A percentile compares a stretch with the other conserved stretches of the same genome.
Evolutionary conservation across 2,329 filamentous ascomycete genomes (phyloP).

Genomic region (Tolypocladium amazonense): DNA sequence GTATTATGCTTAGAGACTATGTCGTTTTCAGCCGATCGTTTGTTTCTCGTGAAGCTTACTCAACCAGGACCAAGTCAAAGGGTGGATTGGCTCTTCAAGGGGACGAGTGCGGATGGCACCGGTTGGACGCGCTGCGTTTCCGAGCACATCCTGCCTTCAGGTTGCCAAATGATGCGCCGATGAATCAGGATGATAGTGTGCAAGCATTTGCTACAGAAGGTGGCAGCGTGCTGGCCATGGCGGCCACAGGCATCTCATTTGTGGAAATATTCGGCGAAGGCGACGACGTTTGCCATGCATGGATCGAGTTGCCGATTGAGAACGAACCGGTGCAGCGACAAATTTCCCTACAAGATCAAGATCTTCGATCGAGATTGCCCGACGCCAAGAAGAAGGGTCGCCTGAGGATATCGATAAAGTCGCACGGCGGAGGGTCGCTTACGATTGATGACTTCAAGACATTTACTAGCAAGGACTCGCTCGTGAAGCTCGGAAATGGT

Average conservation of each 20-base stretch:
- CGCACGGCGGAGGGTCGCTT: slow-evolving; percentile 61
- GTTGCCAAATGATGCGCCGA: slow-evolving; percentile 61
- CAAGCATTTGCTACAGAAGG: slow-evolving; percentile 80
- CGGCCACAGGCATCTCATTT: slow-evolving; percentile 72
- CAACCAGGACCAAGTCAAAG: slow-evolving; percentile 74
- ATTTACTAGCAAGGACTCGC: slow-evolving; percentile 60
- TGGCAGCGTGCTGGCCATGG: slow-evolving; percentile 64
- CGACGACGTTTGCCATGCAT: slow-evolving; percentile 70
- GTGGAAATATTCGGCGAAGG: slow-evolving; percentile 72
- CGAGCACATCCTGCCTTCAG: slow-evolving; percentile 84
- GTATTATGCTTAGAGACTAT: slow-evolving; percentile 90
- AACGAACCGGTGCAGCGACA: slow-evolving; percentile 57
- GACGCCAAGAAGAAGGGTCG: slow-evolving; percentile 61
- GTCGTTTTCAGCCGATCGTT: slow-evolving; percentile 77
- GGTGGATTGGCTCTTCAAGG: slow-evolving; percentile 63
- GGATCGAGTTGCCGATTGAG: slow-evolving; percentile 67
- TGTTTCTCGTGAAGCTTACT: slow-evolving; percentile 70
- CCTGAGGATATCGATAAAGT: slow-evolving; percentile 65
- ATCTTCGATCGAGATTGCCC: slow-evolving; percentile 60
- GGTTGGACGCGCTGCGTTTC: slow-evolving; percentile 80
- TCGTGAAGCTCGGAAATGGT: slow-evolving; percentile 59
- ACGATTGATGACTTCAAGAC: slow-evolving; percentile 67
- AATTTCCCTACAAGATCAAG: slow-evolving; percentile 62
- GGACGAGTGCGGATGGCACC: slow-evolving; percentile 88
- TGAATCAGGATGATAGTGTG: slow-evolving; percentile 60